Evolutionary conservation across 2,329 filamentous ascomycete genomes (phyloP).

Genomic region (Phoma sp.): DNA sequence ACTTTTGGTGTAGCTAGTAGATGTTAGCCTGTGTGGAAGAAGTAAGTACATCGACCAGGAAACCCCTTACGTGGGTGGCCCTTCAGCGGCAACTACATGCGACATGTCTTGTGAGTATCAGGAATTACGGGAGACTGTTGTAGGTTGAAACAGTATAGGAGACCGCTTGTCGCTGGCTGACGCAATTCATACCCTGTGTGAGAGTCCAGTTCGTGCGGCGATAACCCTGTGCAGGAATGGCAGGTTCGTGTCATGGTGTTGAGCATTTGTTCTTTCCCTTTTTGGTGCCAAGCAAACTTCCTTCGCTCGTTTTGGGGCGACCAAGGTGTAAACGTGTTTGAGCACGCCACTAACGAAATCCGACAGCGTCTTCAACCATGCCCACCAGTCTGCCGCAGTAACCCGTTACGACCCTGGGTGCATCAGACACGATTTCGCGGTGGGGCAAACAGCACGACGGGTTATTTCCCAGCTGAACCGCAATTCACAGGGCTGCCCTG

Average conservation of each 20-base stretch:
- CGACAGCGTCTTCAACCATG: neutral
- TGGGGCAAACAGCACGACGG: neutral
- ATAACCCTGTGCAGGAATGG: neutral
- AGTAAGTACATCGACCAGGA: neutral
- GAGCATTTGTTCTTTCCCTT: neutral
- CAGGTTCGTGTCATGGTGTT: neutral
- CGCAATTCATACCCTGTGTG: neutral
- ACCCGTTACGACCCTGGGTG: neutral
- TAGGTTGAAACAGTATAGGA: too few species aligned
- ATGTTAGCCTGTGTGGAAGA: neutral
- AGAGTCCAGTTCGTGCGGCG: neutral
- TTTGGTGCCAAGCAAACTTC: neutral
- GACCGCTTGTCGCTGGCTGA: too few species aligned
- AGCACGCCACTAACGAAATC: neutral
- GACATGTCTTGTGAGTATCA: neutral
- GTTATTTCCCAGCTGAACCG: neutral
- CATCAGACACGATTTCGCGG: neutral
- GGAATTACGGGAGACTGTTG: neutral
- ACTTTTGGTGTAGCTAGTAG: neutral
- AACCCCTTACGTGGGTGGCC: neutral
- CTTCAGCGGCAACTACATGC: neutral
- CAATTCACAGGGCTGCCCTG: neutral
- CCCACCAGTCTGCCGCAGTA: slow-evolving; percentile 3
- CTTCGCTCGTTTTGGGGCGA: neutral
- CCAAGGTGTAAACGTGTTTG: neutral